Evolutionary conservation across 1,284 basidiomycete genomes (phyloP).

Genomic region (Pascua guehoae): DNA sequence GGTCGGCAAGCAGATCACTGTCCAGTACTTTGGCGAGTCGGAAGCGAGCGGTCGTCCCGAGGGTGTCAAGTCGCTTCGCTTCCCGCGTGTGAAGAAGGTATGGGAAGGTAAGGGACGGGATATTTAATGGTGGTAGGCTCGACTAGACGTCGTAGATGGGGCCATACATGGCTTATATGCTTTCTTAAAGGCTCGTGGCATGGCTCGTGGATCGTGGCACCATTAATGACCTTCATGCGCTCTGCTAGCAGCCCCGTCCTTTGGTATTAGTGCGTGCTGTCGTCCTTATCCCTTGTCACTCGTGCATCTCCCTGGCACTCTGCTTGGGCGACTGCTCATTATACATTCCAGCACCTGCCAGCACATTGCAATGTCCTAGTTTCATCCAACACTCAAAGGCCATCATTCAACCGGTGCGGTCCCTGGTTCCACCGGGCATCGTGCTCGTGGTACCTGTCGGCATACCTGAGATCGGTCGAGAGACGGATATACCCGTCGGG

Average conservation of each 20-base stretch:
- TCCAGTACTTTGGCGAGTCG: slow-evolving; percentile 46
- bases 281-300: no score
- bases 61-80: slow-evolving; percentile 33
- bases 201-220: no score
- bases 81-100: slow-evolving; percentile 43
- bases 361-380: no score
- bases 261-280: no score
- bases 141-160: no score
- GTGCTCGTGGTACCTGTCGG: slow-evolving; percentile 1
- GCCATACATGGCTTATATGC: no score
- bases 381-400: neutral
- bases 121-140: slow-evolving; percentile 9
- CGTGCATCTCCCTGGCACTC: no score
- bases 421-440: slow-evolving; percentile 8
- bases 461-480: slow-evolving; percentile 11
- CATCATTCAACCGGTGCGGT: neutral
- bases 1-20: slow-evolving; percentile 45
- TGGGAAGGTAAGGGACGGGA: slow-evolving; percentile 40
- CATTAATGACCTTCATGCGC: no score
- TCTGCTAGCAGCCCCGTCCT: no score
- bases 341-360: no score
- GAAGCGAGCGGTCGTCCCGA: slow-evolving; percentile 19
- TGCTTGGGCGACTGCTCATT: no score
- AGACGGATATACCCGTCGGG: slow-evolving; percentile 9
- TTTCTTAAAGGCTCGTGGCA: no score